Evolutionary conservation across 176 grass and related monocot genomes (phyloP).

Genomic region (Lolium perenne): DNA sequence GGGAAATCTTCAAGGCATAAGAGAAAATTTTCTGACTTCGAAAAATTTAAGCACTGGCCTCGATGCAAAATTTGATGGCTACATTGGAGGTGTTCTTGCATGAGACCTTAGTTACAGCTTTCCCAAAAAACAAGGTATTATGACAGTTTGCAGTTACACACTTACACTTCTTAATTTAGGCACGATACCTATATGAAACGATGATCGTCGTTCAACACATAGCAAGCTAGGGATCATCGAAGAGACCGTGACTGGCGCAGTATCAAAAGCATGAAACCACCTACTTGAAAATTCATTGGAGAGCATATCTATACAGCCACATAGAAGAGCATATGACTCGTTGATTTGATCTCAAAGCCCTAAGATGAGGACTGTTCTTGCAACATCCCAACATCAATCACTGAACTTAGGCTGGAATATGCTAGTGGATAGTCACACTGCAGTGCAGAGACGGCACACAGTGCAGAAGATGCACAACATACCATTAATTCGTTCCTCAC

Average conservation of each 20-base stretch:
- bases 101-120: too few species aligned
- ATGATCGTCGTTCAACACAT: background rate
- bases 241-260: background rate
- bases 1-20: background rate
- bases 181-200: background rate
- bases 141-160: background rate
- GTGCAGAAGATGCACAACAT: too few species aligned
- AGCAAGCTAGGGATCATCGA: background rate
- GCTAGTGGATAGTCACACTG: too few species aligned
- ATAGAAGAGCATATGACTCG: background rate
- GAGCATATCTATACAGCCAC: background rate
- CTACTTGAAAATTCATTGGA: background rate
- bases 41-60: background rate
- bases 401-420: background rate
- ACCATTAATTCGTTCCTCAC: too few species aligned
- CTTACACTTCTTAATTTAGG: background rate
- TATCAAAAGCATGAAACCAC: background rate
- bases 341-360: background rate
- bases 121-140: background rate
- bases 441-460: too few species aligned
- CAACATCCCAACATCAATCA: conserved; percentile 8
- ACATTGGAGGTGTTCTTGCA: background rate
- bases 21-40: background rate
- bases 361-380: background rate
- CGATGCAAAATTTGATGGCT: background rate